Percentiles rank a stretch among this genome's conserved stretches.
These are phyloP conservation scores for Blastomyces silverae DNA, from an alignment of 2,329 filamentous ascomycete genomes.

Conservation along the genomic window DNA sequence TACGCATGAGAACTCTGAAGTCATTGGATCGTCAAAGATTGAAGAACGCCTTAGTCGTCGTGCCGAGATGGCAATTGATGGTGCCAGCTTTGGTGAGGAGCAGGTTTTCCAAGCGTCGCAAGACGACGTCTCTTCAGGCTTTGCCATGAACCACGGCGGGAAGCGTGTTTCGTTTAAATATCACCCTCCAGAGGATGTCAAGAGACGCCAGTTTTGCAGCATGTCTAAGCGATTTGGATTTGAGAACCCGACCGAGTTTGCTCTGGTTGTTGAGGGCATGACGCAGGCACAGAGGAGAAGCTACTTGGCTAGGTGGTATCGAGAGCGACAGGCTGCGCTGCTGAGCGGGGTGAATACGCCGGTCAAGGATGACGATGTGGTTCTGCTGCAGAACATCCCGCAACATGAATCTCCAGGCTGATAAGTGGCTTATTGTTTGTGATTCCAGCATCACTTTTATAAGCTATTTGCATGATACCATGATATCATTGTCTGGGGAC, in stretches of 20 bases:
- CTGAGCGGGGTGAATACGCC: constrained; percentile 7
- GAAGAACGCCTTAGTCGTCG: constrained; percentile 74
- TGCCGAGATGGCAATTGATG: constrained; percentile 49
- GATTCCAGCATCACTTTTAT: background rate
- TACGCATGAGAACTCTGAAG: constrained; percentile 92
- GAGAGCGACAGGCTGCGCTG: constrained; percentile 50
- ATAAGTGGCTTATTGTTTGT: background rate
- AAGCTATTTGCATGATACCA: background rate
- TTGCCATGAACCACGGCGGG: constrained; percentile 25
- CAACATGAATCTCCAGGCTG: constrained; percentile 3
- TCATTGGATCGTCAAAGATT: constrained; percentile 86
- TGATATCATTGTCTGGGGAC: background rate
- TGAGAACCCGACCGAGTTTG: constrained; percentile 71
- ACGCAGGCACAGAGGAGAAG: constrained; percentile 73
- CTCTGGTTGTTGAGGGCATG: constrained; percentile 82
- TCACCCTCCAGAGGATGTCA: constrained; percentile 66
- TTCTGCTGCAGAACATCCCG: background rate
- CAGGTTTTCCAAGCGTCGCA: constrained; percentile 33
- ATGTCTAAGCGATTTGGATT: constrained; percentile 81
- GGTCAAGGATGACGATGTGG: background rate
- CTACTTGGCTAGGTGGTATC: constrained; percentile 76
- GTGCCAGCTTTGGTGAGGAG: constrained; percentile 29
- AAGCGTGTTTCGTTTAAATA: constrained; percentile 53
- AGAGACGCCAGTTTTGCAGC: constrained; percentile 76
- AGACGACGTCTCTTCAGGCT: constrained; percentile 15